Percentiles rank a stretch among this genome's conserved stretches.
Evolutionary conservation across 805 yeast species (phyloP).

Genomic region (Zygosaccharomyces bailii): DNA sequence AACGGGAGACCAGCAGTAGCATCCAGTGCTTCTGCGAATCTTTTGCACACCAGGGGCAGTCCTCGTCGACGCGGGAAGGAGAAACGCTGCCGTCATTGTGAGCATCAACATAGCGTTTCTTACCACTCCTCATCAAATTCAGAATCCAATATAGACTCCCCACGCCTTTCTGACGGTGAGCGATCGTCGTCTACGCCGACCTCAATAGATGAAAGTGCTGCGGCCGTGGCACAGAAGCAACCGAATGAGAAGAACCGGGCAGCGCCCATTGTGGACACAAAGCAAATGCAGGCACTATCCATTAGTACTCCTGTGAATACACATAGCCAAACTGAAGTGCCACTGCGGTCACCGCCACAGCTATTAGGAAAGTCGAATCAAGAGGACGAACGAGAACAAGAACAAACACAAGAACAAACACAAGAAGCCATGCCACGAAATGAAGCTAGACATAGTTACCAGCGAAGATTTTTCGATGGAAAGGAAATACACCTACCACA

Average conservation of each 20-base stretch:
- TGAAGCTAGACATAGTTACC: constrained; percentile 1
- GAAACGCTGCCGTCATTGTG: neutral
- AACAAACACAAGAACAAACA: neutral
- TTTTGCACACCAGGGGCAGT: constrained; percentile 3
- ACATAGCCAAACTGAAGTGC: neutral
- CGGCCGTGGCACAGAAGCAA: constrained; percentile 10
- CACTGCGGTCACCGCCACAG: neutral
- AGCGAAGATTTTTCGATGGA: neutral
- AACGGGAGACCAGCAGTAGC: constrained; percentile 2
- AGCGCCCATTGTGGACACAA: constrained; percentile 4
- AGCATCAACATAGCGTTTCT: constrained; percentile 18
- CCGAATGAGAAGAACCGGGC: constrained; percentile 1
- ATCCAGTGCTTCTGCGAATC: constrained; percentile 1
- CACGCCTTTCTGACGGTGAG: constrained; percentile 22
- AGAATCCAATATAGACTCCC: constrained; percentile 25
- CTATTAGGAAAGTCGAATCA: neutral
- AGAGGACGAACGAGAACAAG: neutral
- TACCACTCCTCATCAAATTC: constrained; percentile 25
- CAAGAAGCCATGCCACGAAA: neutral
- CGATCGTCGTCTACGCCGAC: constrained; percentile 23
- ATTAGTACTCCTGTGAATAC: neutral
- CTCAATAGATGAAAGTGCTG: constrained; percentile 20
- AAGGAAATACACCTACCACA: neutral
- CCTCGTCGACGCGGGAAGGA: constrained; percentile 1
- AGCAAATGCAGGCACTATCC: constrained; percentile 2